Conservation (phyloP, 2,329 filamentous ascomycete species). For the Epichloe sibirici region DNA sequence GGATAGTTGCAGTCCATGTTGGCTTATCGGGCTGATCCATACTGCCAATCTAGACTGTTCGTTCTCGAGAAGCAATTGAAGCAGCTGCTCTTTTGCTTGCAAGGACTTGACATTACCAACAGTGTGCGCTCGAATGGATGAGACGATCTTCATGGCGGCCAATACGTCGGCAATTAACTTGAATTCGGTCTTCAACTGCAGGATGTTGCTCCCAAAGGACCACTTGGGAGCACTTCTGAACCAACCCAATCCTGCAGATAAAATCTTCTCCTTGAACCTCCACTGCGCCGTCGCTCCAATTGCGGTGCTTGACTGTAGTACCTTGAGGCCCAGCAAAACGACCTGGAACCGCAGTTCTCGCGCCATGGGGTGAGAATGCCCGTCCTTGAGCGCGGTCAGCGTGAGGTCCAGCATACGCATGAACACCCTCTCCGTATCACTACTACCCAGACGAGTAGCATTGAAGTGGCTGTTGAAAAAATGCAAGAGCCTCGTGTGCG, state of each 20-base stretch:
- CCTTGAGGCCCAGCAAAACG: constrained; percentile 66
- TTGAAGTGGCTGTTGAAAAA: constrained; percentile 94
- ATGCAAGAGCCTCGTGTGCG: constrained; percentile 74
- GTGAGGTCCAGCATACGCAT: constrained; percentile 70
- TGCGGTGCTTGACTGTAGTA: constrained; percentile 61
- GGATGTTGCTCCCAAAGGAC: constrained; percentile 88
- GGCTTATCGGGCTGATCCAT: constrained; percentile 75
- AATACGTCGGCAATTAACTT: constrained; percentile 68
- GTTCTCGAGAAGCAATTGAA: constrained; percentile 68
- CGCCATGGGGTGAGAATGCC: constrained; percentile 71
- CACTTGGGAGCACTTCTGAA: constrained; percentile 74
- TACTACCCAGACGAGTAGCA: constrained; percentile 73
- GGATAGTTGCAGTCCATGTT: constrained; percentile 30
- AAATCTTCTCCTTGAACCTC: constrained; percentile 76
- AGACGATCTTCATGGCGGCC: constrained; percentile 50
- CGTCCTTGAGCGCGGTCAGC: constrained; percentile 58
- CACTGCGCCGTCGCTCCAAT: constrained; percentile 54
- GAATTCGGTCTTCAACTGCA: constrained; percentile 89
- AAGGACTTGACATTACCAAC: constrained; percentile 51
- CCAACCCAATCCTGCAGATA: constrained; percentile 82
- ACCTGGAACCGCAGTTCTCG: constrained; percentile 88
- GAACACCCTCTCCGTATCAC: constrained; percentile 72
- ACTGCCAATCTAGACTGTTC: constrained; percentile 75
- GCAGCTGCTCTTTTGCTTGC: constrained; percentile 69
- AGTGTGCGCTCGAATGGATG: constrained; percentile 42